Percentiles rank a stretch among this genome's conserved stretches.
Evolutionary conservation across 768 basidiomycete genomes (phyloP).

Genomic region (Naematelia aurantialba): DNA sequence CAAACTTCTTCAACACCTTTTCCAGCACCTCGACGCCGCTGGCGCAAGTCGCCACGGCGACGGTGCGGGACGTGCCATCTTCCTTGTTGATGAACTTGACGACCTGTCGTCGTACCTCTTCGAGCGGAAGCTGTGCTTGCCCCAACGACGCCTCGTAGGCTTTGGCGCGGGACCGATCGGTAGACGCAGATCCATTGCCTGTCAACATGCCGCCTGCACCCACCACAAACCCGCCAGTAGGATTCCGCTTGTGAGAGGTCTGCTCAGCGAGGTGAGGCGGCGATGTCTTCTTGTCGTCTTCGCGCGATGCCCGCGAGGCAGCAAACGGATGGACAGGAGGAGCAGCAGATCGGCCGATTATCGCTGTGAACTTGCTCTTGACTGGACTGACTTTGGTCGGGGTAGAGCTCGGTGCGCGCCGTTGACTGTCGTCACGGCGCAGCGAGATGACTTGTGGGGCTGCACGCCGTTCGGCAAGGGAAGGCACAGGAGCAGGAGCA

Average conservation of each 20-base stretch:
- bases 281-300: conserved; percentile 9
- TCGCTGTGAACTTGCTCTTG: conserved; percentile 34
- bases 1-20: conserved; percentile 83
- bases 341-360: conserved; percentile 15
- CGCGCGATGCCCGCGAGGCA: conserved; percentile 16
- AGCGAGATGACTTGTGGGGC: conserved; percentile 1
- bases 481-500: conserved; percentile 17
- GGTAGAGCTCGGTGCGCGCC: conserved; percentile 1
- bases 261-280: conserved; percentile 10
- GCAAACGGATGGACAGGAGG: conserved; percentile 38
- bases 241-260: conserved; percentile 11
- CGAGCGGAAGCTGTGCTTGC: conserved; percentile 56
- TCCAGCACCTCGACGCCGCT: conserved; percentile 83
- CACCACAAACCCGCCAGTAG: conserved; percentile 10
- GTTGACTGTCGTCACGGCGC: neutral
- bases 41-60: conserved; percentile 69
- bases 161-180: neutral
- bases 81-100: conserved; percentile 85
- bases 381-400: conserved; percentile 26
- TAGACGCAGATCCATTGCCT: conserved; percentile 1
- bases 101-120: conserved; percentile 74
- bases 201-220: conserved; percentile 12
- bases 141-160: conserved; percentile 1
- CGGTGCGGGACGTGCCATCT: conserved; percentile 66
- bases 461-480: conserved; percentile 2